Conservation (phyloP, 805 yeast genomes). For the Candida koratica region DNA sequence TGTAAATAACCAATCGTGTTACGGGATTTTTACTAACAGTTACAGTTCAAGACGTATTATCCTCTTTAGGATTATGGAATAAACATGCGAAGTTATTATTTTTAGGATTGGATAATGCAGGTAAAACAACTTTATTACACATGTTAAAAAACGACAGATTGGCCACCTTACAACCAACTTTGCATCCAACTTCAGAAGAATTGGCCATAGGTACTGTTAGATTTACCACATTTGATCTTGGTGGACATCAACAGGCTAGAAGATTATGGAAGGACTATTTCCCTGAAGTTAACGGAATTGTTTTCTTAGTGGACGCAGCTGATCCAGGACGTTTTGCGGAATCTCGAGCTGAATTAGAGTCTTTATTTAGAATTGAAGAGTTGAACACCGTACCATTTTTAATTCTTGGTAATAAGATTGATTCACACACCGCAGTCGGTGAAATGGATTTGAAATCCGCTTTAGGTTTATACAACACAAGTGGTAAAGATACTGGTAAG, state of each 20-base stretch:
- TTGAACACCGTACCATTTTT: slow-evolving; percentile 85
- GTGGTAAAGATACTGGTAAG: slow-evolving; percentile 73
- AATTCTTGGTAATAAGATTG: slow-evolving; percentile 94
- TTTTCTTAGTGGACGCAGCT: slow-evolving; percentile 93
- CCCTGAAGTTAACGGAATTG: slow-evolving; percentile 98
- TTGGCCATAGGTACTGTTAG: slow-evolving; percentile 93
- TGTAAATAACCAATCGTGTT: slow-evolving; percentile 8
- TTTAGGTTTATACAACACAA: slow-evolving; percentile 75
- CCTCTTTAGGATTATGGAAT: slow-evolving; percentile 47
- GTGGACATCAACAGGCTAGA: slow-evolving; percentile 98
- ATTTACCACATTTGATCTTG: slow-evolving; percentile 96
- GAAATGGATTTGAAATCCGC: slow-evolving; percentile 92
- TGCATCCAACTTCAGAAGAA: slow-evolving; percentile 98
- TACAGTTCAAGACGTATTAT: slow-evolving; percentile 42
- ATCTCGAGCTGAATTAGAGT: slow-evolving; percentile 91
- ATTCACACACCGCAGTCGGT: slow-evolving; percentile 87
- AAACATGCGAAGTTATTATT: slow-evolving; percentile 46
- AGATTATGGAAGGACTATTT: slow-evolving; percentile 99
- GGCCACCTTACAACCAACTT: slow-evolving; percentile 96
- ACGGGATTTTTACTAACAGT: slow-evolving; percentile 1
- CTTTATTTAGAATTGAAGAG: slow-evolving; percentile 89
- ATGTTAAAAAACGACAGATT: slow-evolving; percentile 82
- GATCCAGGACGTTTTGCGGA: slow-evolving; percentile 94
- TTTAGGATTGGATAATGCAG: slow-evolving; percentile 46
- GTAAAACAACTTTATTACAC: slow-evolving; percentile 45